A percentile compares a stretch with the other conserved stretches of the same genome.
Evolutionary conservation across 2,329 filamentous ascomycete genomes (phyloP).

Genomic region (Nemania bipapillata): DNA sequence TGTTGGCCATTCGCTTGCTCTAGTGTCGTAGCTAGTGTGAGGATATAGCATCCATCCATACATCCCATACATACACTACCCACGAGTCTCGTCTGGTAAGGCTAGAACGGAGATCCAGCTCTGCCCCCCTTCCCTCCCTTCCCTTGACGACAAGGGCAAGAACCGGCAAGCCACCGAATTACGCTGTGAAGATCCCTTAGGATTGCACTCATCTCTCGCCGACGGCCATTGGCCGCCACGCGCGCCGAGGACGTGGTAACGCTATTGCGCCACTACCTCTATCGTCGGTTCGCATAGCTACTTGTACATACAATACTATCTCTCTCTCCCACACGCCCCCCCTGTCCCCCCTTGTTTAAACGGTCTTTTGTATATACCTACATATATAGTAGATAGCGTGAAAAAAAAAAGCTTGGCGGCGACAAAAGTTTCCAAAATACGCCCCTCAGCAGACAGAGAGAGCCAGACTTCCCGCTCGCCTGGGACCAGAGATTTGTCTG

Average conservation of each 20-base stretch:
- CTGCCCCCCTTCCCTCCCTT: too few relatives aligned
- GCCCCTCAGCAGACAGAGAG: not conserved
- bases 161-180: slow-evolving; percentile 32
- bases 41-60: too few relatives aligned
- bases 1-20: slow-evolving; percentile 16
- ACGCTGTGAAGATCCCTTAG: slow-evolving; percentile 24
- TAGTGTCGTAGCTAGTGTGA: not conserved
- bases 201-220: slow-evolving; percentile 18
- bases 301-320: not conserved
- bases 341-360: not conserved
- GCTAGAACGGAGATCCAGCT: slow-evolving; percentile 32
- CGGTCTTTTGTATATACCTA: slow-evolving; percentile 1
- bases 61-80: too few relatives aligned
- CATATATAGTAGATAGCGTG: not conserved
- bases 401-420: slow-evolving; percentile 12
- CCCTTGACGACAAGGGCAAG: slow-evolving; percentile 16
- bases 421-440: not conserved
- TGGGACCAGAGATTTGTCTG: not conserved
- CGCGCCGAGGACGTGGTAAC: slow-evolving; percentile 36
- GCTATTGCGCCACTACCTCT: slow-evolving; percentile 23
- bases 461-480: slow-evolving; percentile 10
- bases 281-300: slow-evolving; percentile 10
- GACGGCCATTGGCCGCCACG: slow-evolving; percentile 32
- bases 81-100: slow-evolving; percentile 14
- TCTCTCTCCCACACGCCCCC: not conserved